Base-by-base conservation (phyloP, 2,329 filamentous ascomycete species). In the Ampelomyces quisqualis region DNA sequence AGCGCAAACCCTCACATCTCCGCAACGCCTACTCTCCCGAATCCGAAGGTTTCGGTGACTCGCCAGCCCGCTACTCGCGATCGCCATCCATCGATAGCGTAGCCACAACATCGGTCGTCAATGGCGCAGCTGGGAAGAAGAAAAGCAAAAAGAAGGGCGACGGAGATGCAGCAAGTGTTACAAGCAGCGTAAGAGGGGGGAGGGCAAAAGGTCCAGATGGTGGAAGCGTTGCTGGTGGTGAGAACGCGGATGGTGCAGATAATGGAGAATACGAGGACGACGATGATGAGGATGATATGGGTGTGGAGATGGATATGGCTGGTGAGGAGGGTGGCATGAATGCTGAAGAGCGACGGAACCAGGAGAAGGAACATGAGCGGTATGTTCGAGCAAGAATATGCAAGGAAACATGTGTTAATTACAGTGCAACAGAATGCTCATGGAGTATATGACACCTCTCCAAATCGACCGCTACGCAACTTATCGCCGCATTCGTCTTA, bases 21-120 rank as follows among this genome's bases (percentile, higher is more conserved):
- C 85, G 88, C 26, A 90, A 88, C 4, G 89, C 86, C 0, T 93
- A 90, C 60, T 85, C 86, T 0, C 86, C 86, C 18, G 84, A 82
- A 43, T 73, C 80, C 38, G 62, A 66, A 39, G 41, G 69, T 14
- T 64, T 67, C 14, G 67, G 63, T n/a, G n/a, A n/a, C n/a, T 68
- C 74, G 15, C 81, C 79, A 2, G 76, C 79, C 0, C 77, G 77
- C 27, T 73, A 69, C 50, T 75, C 75, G 13, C 79, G 84, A 11
- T 87, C 84, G 0, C 85, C 85, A 0, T 86, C 81, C 2, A 73
- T 82, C 35, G 84, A 86, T 28, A 68, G 65, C 33, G 60, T 81
- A 47, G 82, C 81, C 21, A 83, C 80, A 34, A 78, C 77, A 13
- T 65, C 60, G 2, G 57, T 65, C 14, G 49, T 57, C 19, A 69